Conservation (phyloP, 768 basidiomycete species). For the Tricholoma flavovirens region DNA sequence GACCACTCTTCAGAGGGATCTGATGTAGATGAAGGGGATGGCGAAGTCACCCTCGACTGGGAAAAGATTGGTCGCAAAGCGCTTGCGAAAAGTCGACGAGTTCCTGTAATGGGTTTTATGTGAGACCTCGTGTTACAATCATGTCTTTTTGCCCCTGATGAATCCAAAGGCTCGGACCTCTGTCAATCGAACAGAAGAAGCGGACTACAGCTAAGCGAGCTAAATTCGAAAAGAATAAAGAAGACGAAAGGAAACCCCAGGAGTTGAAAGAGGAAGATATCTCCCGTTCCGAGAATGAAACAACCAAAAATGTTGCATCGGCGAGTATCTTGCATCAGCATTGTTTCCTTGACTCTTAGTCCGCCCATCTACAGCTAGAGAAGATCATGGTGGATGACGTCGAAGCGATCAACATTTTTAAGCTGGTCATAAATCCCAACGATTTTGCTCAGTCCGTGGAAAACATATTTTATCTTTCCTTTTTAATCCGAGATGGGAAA, state of each 20-base stretch:
- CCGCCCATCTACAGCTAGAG: conserved; percentile 43
- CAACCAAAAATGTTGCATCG: conserved; percentile 74
- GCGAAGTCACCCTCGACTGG: conserved; percentile 63
- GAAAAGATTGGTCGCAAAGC: conserved; percentile 81
- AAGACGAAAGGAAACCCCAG: conserved; percentile 64
- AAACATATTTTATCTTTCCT: conserved; percentile 93
- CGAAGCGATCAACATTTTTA: conserved; percentile 69
- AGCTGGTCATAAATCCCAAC: conserved; percentile 83
- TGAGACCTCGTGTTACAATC: conserved; percentile 28
- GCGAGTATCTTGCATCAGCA: conserved; percentile 34
- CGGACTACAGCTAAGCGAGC: conserved; percentile 53
- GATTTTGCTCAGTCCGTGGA: conserved; percentile 94
- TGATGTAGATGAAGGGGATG: conserved; percentile 48
- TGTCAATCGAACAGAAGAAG: conserved; percentile 82
- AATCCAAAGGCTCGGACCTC: conserved; percentile 78
- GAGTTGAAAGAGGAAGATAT: conserved; percentile 84
- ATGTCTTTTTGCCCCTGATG: conserved; percentile 10
- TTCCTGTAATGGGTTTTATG: conserved; percentile 87
- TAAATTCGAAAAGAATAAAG: conserved; percentile 67
- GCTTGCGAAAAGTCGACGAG: conserved; percentile 71
- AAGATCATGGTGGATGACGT: conserved; percentile 46
- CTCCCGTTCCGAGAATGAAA: conserved; percentile 79
- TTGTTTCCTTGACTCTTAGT: background rate
- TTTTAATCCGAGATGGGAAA: conserved; percentile 82
- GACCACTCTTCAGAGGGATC: conserved; percentile 39